Evolutionary conservation across 139 green algal species (phyloP), one percentile per base, ranked within the genome.

Genomic region (Chlorella sorokiniana): DNA sequence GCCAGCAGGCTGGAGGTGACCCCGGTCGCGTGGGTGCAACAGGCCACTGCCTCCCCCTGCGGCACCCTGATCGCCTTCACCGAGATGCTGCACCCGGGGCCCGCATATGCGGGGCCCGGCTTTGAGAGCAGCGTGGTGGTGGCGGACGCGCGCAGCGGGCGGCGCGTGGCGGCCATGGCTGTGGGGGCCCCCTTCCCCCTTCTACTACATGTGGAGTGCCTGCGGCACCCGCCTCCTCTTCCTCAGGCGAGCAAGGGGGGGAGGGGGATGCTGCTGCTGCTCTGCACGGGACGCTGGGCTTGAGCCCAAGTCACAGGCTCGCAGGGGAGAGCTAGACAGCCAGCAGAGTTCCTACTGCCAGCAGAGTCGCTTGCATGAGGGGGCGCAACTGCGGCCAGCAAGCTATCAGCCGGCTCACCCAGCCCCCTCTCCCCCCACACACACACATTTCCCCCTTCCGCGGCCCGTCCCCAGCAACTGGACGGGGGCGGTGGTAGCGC

Each of bases 201-300:
- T 81, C 22, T 81, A 81, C 76, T 69, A 48, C n/a, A n/a, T 37
- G 3, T 81, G 76, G 76, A 5, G 20, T 4, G 27, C 62, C 31
- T 81, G 76, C 44, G 76, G 76, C 76, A 81, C 76, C 1, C 76
- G 76, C 61, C 76, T 81, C 25, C 76, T 81, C 25, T 72, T 81
- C 40, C 62, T 81, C 42, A 81, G 42, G 42, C 65, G 44, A 29
- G 67, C 1, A 35, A 4, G 10, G 18, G 4, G n/a, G 23, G 3
- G 8, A 33, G 61, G 61, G 61, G 27, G 2, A 25, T 68, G 61
- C 61, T 23, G 52, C 2, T 20, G 52, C 27, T 3, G 52, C 52
- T 23, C 27, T 4, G 52, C 52, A 4, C 27, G 52, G 52, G 52
- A 20, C 7, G 14, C 23, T 38, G 2, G 33, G 27, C 9, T 40